Evolutionary conservation across 2,329 filamentous ascomycete genomes (phyloP).

Genomic region (Venturia carpophila): DNA sequence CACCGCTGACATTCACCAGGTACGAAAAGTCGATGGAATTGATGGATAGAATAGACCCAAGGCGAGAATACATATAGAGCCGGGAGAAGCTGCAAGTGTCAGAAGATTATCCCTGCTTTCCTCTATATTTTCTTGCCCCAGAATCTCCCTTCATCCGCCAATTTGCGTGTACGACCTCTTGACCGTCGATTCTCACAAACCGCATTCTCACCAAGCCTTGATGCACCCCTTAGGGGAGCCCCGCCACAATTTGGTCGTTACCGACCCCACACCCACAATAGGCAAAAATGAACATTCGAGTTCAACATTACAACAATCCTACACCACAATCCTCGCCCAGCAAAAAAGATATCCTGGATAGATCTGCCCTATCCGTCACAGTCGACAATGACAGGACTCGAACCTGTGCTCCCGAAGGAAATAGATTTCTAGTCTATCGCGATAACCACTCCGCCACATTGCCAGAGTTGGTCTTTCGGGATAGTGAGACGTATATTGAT

Average conservation of each 20-base stretch:
- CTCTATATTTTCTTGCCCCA: background rate
- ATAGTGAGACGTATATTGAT: background rate
- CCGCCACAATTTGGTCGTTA: background rate
- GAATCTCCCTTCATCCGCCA: no score
- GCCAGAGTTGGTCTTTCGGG: background rate
- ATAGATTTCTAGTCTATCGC: constrained; percentile 23
- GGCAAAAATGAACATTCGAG: background rate
- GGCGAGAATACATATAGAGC: constrained; percentile 17
- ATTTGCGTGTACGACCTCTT: no score
- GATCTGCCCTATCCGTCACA: no score
- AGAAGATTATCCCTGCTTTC: no score
- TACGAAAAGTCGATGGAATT: constrained; percentile 95
- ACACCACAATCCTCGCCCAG: no score
- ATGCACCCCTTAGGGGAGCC: background rate
- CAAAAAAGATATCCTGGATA: no score
- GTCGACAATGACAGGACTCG: constrained; percentile 22
- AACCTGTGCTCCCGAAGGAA: constrained; percentile 22
- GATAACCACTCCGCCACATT: constrained; percentile 23
- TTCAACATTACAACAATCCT: no score
- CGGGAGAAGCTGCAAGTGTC: background rate
- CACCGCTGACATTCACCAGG: constrained; percentile 30
- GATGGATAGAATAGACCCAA: constrained; percentile 69
- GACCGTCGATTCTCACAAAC: no score
- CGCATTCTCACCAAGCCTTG: background rate
- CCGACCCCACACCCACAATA: background rate